A percentile compares a stretch with the other conserved stretches of the same genome.
Conservation (phyloP, 805 yeast genomes). For the Candida tammaniensis region DNA sequence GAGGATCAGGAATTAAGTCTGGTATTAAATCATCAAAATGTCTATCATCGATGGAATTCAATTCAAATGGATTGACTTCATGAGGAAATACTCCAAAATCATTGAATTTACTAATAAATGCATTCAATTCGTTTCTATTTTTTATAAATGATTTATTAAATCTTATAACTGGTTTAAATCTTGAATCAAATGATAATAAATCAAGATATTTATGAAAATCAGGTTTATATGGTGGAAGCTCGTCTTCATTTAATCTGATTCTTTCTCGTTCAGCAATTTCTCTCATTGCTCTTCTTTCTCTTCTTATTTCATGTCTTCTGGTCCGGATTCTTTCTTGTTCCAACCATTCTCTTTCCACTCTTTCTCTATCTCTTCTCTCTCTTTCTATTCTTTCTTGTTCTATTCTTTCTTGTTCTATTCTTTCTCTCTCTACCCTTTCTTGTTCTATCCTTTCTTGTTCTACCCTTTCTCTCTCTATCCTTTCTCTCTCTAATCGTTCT, state of each 20-base stretch:
- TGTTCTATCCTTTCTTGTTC: conserved; percentile 8
- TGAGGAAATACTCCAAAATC: conserved; percentile 21
- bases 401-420: conserved; percentile 15
- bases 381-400: conserved; percentile 3
- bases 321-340: conserved; percentile 3
- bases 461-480: conserved; percentile 1
- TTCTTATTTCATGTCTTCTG: conserved; percentile 1
- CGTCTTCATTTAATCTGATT: conserved; percentile 9
- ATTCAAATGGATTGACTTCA: conserved; percentile 19
- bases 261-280: neutral
- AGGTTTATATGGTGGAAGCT: conserved; percentile 25
- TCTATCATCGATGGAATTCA: conserved; percentile 23
- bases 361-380: conserved; percentile 1
- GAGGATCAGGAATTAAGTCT: conserved; percentile 4
- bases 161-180: conserved; percentile 24
- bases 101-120: conserved; percentile 16
- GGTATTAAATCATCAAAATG: conserved; percentile 25
- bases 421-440: conserved; percentile 5
- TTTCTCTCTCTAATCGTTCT: conserved; percentile 5
- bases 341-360: conserved; percentile 2
- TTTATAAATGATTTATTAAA: conserved; percentile 19
- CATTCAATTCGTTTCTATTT: conserved; percentile 8
- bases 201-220: conserved; percentile 23
- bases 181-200: conserved; percentile 25
- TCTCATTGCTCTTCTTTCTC: conserved; percentile 4